phyloP scores from a whole-genome alignment of 257 asterid genomes.

The Agastache rugosa region DNA sequence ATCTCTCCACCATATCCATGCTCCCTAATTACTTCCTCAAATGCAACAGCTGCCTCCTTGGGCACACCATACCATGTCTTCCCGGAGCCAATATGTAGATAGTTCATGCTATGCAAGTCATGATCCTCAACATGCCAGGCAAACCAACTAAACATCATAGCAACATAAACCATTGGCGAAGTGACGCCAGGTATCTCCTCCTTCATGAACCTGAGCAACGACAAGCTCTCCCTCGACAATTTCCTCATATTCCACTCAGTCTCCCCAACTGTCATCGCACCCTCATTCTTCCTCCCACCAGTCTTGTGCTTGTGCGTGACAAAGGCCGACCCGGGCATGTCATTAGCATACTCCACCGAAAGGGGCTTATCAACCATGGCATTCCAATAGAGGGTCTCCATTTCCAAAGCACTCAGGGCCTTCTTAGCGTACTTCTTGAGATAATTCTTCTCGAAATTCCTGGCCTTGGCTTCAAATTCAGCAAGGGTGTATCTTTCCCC shows the following conservation, averaged over 20 bases:
- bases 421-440: constrained; percentile 65
- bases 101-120: constrained; percentile 98
- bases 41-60: constrained; percentile 87
- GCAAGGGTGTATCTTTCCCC: constrained; percentile 77
- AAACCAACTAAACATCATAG: constrained; percentile 99
- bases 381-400: constrained; percentile 91
- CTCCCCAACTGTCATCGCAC: constrained; percentile 65
- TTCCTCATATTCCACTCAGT: constrained; percentile 99
- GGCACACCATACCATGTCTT: constrained; percentile 99
- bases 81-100: constrained; percentile 84
- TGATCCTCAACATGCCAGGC: constrained; percentile 99
- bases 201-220: constrained; percentile 93
- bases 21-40: constrained; percentile 90
- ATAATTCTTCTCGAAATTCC: constrained; percentile 75
- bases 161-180: constrained; percentile 97
- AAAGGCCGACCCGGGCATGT: constrained; percentile 99
- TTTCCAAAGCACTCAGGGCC: constrained; percentile 60
- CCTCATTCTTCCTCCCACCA: constrained; percentile 49
- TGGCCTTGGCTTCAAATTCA: constrained; percentile 85
- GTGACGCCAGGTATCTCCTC: constrained; percentile 99
- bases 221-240: constrained; percentile 84
- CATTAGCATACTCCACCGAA: constrained; percentile 92
- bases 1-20: constrained; percentile 98
- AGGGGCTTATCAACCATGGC: constrained; percentile 96
- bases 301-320: constrained; percentile 47